Evolutionary conservation across 495 filamentous ascomycete genomes (phyloP).

Genomic region (Penicillium herquei): DNA sequence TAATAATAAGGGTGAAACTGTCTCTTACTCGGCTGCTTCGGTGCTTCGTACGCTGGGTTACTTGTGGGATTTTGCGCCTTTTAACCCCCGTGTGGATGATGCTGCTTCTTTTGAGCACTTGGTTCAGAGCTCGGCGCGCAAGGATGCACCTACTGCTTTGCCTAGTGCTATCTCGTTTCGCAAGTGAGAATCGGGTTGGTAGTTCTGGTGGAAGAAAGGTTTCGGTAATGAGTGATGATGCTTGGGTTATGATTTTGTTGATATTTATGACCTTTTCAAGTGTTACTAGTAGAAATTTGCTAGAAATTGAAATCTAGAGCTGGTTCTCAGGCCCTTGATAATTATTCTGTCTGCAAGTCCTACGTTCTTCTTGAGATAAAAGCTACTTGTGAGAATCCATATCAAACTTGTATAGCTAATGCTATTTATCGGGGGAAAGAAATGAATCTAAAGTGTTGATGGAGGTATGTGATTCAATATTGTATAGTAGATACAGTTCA

Average conservation of each 20-base stretch:
- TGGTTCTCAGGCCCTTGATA: too few relatives aligned
- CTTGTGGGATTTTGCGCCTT: constrained; percentile 46
- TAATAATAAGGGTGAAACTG: constrained; percentile 27
- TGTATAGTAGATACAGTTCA: not conserved
- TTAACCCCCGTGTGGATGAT: constrained; percentile 39
- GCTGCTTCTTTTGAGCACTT: constrained; percentile 46
- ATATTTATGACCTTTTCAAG: too few relatives aligned
- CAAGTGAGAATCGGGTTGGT: not conserved
- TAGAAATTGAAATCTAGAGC: too few relatives aligned
- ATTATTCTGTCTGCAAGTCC: too few relatives aligned
- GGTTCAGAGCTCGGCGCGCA: constrained; percentile 19
- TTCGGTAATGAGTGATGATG: not conserved
- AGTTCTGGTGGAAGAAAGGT: not conserved
- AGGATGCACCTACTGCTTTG: constrained; percentile 20
- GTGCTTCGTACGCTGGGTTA: constrained; percentile 41
- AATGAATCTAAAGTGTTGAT: too few relatives aligned
- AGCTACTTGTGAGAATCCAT: too few relatives aligned
- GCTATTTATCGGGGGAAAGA: too few relatives aligned
- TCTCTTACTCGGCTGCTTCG: constrained; percentile 41
- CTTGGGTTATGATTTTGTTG: too few relatives aligned
- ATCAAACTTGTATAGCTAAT: too few relatives aligned
- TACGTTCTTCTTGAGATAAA: too few relatives aligned
- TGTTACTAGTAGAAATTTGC: too few relatives aligned
- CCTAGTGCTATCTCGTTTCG: constrained; percentile 8
- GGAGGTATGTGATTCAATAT: not conserved